Evolutionary conservation across 1,284 basidiomycete species (phyloP).

Genomic region (Tilletia caries): DNA sequence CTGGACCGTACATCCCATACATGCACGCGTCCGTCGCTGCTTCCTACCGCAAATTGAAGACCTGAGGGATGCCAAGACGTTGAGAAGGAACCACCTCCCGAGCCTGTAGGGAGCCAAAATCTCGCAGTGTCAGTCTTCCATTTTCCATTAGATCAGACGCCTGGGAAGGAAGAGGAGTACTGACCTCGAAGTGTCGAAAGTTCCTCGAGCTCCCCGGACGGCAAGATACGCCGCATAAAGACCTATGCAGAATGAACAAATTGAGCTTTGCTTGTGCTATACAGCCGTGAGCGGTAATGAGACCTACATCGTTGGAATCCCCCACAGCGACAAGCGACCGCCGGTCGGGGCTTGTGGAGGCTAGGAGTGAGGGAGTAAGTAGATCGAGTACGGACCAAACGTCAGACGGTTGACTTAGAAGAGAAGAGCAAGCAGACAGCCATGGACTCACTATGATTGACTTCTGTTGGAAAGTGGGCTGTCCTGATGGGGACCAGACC

Average conservation of each 20-base stretch:
- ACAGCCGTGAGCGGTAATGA: too few species aligned
- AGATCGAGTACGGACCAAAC: neutral
- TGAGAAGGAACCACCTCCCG: slow-evolving; percentile 67
- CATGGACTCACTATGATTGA: slow-evolving; percentile 14
- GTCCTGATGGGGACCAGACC: slow-evolving; percentile 6
- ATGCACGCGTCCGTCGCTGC: slow-evolving; percentile 76
- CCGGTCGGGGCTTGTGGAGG: slow-evolving; percentile 70
- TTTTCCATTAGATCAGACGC: too few species aligned
- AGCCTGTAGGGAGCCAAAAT: slow-evolving; percentile 29
- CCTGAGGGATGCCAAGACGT: slow-evolving; percentile 77
- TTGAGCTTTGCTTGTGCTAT: too few species aligned
- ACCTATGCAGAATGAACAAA: neutral
- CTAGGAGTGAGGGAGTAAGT: slow-evolving; percentile 25
- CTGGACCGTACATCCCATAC: slow-evolving; percentile 55
- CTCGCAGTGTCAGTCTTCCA: too few species aligned
- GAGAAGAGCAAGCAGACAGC: too few species aligned
- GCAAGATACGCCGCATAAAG: slow-evolving; percentile 23
- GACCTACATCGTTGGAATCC: slow-evolving; percentile 74
- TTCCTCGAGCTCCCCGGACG: slow-evolving; percentile 29
- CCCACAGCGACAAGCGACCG: slow-evolving; percentile 78
- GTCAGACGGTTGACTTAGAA: too few species aligned
- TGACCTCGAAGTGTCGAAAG: slow-evolving; percentile 21
- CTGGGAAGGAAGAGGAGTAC: neutral
- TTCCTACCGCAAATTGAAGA: slow-evolving; percentile 76
- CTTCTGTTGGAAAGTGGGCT: neutral